A percentile compares a stretch with the other conserved stretches of the same genome.
Conservation (phyloP, 2,329 filamentous ascomycete genomes). For the Colletotrichum shisoi region DNA sequence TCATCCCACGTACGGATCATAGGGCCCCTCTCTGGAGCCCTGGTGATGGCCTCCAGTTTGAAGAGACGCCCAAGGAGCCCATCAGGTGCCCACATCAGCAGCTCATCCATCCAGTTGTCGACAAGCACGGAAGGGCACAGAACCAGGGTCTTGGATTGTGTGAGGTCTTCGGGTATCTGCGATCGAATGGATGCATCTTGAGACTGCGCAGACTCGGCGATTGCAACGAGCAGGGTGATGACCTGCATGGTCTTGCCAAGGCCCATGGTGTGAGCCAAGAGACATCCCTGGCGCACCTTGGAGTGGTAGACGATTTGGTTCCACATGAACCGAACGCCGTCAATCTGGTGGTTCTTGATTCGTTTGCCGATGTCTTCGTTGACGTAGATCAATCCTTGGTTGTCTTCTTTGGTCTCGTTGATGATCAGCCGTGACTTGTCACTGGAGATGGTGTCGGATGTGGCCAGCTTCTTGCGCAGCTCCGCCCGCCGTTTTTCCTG, state of each 20-base stretch:
- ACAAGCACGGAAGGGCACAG: constrained; percentile 78
- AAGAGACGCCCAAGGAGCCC: constrained; percentile 63
- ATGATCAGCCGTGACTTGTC: constrained; percentile 66
- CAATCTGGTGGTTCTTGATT: constrained; percentile 82
- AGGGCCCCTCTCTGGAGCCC: constrained; percentile 50
- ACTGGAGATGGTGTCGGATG: constrained; percentile 53
- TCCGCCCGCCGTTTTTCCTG: constrained; percentile 62
- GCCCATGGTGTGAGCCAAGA: constrained; percentile 90
- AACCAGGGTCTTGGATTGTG: constrained; percentile 70
- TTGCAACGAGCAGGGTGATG: constrained; percentile 80
- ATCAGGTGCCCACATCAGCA: constrained; percentile 71
- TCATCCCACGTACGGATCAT: constrained; percentile 67
- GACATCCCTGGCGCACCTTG: constrained; percentile 72
- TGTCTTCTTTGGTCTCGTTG: constrained; percentile 70
- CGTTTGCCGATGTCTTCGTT: constrained; percentile 67
- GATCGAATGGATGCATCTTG: constrained; percentile 61
- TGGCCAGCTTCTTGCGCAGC: constrained; percentile 57
- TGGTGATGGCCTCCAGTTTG: constrained; percentile 59
- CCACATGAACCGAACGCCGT: constrained; percentile 89
- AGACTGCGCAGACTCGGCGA: constrained; percentile 72
- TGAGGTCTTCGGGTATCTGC: constrained; percentile 74
- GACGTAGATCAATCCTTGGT: constrained; percentile 69
- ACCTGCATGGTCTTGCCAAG: constrained; percentile 93
- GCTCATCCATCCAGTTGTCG: constrained; percentile 84
- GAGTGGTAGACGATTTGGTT: constrained; percentile 74